phyloP scores from a whole-genome alignment of 106 monocot species.

The Dactylorhiza incarnata region DNA sequence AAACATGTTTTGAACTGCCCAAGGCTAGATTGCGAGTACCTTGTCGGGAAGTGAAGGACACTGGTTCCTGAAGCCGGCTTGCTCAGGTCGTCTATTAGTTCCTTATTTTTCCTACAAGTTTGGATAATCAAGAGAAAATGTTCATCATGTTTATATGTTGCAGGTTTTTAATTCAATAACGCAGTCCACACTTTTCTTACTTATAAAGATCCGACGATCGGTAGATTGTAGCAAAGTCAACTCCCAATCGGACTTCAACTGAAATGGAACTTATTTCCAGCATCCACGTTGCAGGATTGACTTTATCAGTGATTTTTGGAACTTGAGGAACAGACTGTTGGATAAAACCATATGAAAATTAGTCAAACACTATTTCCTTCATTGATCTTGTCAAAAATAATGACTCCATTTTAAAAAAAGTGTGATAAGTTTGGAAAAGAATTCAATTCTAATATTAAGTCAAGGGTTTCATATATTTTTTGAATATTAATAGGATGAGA shows the following conservation, averaged over 20 bases:
- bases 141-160: not conserved
- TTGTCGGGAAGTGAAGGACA: constrained; percentile 33
- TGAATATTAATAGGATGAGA: too few species aligned
- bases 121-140: not conserved
- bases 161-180: not conserved
- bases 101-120: constrained; percentile 37
- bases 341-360: not conserved
- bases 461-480: too few species aligned
- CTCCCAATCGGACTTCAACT: constrained; percentile 33
- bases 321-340: constrained; percentile 47
- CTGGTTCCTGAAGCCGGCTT: constrained; percentile 27
- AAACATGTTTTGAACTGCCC: constrained; percentile 38
- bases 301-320: constrained; percentile 39
- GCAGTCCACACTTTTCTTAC: constrained; percentile 21
- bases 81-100: constrained; percentile 31
- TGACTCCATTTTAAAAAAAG: not conserved
- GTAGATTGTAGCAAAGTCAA: constrained; percentile 57
- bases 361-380: not conserved
- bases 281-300: constrained; percentile 79
- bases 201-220: constrained; percentile 22
- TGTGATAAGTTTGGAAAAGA: not conserved
- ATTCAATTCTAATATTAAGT: too few species aligned
- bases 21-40: constrained; percentile 20
- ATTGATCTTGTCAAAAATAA: not conserved
- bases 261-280: constrained; percentile 52